phyloP scores from a whole-genome alignment of 2,329 filamentous ascomycete species.

The Ophiostoma australiae region DNA sequence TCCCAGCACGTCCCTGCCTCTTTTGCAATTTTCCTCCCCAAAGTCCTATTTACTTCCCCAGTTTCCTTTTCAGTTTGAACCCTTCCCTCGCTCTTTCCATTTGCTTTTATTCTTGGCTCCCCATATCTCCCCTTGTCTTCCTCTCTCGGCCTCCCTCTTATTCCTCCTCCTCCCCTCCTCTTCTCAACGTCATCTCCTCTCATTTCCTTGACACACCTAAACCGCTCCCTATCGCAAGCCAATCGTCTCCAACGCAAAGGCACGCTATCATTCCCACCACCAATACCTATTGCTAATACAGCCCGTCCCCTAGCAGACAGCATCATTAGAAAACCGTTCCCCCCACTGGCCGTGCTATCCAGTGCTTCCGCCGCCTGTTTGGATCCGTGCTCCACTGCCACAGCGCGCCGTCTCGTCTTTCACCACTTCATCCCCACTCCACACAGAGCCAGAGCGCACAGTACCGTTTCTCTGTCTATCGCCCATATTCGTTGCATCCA shows the following conservation, averaged over 20 bases:
- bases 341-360: conserved; percentile 18
- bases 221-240: conserved; percentile 18
- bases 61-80: background rate
- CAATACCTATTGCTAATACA: conserved; percentile 24
- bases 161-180: background rate
- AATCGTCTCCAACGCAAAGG: conserved; percentile 19
- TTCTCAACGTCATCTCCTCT: conserved; percentile 10
- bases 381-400: conserved; percentile 17
- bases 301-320: background rate
- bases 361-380: conserved; percentile 21
- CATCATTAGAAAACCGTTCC: conserved; percentile 16
- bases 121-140: conserved; percentile 5
- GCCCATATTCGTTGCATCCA: conserved; percentile 4
- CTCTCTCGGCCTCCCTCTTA: background rate
- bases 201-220: conserved; percentile 3
- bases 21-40: background rate
- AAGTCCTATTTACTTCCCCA: conserved; percentile 12
- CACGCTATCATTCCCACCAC: conserved; percentile 8
- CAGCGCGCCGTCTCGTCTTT: conserved; percentile 3
- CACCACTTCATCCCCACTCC: conserved; percentile 13
- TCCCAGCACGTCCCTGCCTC: background rate
- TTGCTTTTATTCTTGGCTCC: background rate
- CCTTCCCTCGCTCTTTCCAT: conserved; percentile 8
- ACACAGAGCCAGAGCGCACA: background rate
- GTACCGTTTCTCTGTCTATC: background rate